Evolutionary conservation across 2,329 filamentous ascomycete species (phyloP).

Genomic region (Cladorrhinum sp.): DNA sequence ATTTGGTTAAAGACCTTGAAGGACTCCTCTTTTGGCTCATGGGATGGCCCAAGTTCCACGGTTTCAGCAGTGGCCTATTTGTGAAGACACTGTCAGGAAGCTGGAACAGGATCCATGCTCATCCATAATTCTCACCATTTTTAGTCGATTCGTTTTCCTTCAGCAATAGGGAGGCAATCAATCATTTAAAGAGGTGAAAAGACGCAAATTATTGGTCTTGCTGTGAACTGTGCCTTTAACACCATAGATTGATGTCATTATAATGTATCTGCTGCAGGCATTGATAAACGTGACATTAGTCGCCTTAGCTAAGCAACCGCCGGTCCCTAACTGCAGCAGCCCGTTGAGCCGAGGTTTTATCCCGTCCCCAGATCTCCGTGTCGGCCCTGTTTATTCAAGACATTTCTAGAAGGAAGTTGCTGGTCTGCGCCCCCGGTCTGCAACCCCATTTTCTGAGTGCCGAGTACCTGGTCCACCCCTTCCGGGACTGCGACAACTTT

Average conservation of each 20-base stretch:
- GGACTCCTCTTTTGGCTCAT: conserved; percentile 50
- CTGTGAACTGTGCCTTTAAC: background rate
- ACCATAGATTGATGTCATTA: background rate
- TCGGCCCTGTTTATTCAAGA: background rate
- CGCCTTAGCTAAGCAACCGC: background rate
- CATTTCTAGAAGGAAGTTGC: background rate
- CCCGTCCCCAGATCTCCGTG: background rate
- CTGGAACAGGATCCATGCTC: background rate
- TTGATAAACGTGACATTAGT: background rate
- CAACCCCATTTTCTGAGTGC: background rate
- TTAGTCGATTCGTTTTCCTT: background rate
- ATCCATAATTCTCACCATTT: conserved; percentile 9
- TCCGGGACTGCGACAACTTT: background rate
- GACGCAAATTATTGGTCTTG: background rate
- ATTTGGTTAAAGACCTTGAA: conserved; percentile 49
- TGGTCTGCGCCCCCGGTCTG: background rate
- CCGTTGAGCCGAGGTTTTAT: background rate
- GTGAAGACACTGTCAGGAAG: background rate
- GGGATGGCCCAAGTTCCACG: conserved; percentile 46
- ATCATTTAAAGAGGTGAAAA: too few relatives aligned
- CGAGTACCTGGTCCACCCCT: background rate
- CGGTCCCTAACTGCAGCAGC: too few relatives aligned
- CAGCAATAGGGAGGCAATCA: too few relatives aligned
- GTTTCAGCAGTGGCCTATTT: conserved; percentile 51
- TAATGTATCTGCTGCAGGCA: background rate